Percentiles rank a stretch among this genome's conserved stretches.
These are phyloP conservation scores for Colletotrichum acutatum DNA, from an alignment of 2,329 filamentous ascomycete species.

Conservation along the genomic window DNA sequence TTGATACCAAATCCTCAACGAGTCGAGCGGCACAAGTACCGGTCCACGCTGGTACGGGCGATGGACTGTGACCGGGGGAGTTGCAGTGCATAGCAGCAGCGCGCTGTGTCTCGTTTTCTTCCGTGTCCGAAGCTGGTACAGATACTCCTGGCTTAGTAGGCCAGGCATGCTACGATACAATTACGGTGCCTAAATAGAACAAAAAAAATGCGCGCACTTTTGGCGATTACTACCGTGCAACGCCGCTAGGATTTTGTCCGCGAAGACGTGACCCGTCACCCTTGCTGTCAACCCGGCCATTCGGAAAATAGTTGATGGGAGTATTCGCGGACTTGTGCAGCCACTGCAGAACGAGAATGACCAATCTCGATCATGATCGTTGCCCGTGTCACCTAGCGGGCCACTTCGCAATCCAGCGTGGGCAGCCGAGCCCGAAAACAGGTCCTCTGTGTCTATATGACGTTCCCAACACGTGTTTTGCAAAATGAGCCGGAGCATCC, in stretches of 20 bases:
- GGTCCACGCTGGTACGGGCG: neutral
- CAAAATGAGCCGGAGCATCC: conserved; percentile 1
- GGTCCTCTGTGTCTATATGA: conserved; percentile 8
- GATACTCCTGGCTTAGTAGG: neutral
- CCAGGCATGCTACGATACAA: neutral
- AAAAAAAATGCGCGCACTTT: conserved; percentile 16
- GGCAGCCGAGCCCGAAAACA: conserved; percentile 4
- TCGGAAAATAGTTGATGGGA: conserved; percentile 15
- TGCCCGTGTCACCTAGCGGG: conserved; percentile 6
- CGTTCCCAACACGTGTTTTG: conserved; percentile 21
- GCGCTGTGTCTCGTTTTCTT: neutral
- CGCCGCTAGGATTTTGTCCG: conserved; percentile 21
- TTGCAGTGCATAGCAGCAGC: neutral
- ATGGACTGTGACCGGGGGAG: neutral
- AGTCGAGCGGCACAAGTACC: neutral
- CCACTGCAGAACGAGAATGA: neutral
- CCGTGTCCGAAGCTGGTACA: conserved; percentile 11
- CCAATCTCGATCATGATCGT: conserved; percentile 22
- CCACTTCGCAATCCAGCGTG: neutral
- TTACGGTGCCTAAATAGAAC: neutral
- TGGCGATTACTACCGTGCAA: conserved; percentile 29
- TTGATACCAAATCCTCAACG: neutral
- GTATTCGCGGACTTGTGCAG: neutral
- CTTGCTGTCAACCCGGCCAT: conserved; percentile 12
- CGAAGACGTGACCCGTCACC: conserved; percentile 2